Evolutionary conservation across 257 asterid species (phyloP).

Genomic region (Pogostemon cablin): DNA sequence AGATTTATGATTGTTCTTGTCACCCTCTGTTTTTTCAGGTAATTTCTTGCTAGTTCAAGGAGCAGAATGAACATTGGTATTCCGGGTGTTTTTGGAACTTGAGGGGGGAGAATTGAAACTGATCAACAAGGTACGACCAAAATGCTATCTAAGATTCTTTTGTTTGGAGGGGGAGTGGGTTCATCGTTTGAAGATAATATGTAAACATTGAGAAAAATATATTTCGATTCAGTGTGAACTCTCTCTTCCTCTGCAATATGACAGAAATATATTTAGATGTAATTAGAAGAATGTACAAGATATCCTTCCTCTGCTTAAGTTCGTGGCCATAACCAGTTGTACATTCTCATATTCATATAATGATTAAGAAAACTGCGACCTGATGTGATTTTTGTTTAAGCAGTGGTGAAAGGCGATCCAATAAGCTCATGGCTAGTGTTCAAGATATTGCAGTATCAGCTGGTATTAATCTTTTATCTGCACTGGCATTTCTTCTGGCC

Average conservation of each 20-base stretch:
- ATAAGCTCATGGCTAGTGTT: constrained; percentile 69
- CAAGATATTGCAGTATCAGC: constrained; percentile 73
- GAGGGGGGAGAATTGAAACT: constrained; percentile 16
- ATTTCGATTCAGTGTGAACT: neutral
- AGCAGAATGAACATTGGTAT: constrained; percentile 26
- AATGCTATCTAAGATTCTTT: neutral
- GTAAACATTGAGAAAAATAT: neutral
- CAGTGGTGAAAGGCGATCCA: constrained; percentile 40
- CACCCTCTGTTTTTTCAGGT: constrained; percentile 7
- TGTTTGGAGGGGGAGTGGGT: neutral
- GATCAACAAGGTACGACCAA: constrained; percentile 16
- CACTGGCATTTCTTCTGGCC: constrained; percentile 77
- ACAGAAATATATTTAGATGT: neutral
- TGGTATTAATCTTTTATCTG: constrained; percentile 75
- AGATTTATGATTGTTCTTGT: neutral
- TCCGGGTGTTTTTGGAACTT: constrained; percentile 25
- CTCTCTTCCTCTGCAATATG: neutral
- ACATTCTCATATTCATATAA: neutral
- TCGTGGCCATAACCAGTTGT: neutral
- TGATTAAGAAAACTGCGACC: neutral
- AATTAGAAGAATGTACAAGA: neutral
- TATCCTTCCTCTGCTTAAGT: neutral
- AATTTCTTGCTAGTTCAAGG: constrained; percentile 12
- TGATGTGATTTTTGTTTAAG: neutral
- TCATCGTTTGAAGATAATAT: constrained; percentile 9